Percentiles rank a stretch among this genome's conserved stretches.
These are phyloP conservation scores for Fusarium graminum DNA, from an alignment of 2,329 filamentous ascomycete species.

Conservation along the genomic window DNA sequence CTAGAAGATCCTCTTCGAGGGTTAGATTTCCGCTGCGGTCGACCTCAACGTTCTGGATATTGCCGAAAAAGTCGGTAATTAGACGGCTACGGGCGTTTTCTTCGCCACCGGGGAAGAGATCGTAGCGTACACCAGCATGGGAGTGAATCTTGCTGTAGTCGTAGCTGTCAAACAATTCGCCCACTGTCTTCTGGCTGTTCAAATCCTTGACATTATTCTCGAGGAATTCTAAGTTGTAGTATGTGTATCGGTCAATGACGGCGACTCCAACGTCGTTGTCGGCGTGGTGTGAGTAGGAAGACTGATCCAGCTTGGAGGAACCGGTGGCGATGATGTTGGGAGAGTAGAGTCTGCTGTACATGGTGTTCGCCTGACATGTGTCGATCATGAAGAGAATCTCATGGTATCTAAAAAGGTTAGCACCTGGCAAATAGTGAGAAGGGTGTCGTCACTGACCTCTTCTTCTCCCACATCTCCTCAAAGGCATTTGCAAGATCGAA, in stretches of 20 bases:
- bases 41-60: conserved; percentile 96
- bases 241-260: conserved; percentile 98
- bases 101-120: conserved; percentile 91
- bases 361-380: conserved; percentile 98
- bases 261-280: conserved; percentile 98
- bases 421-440: conserved; percentile 33
- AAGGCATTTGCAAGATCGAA: conserved; percentile 98
- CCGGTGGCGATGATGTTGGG: conserved; percentile 98
- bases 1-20: conserved; percentile 79
- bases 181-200: conserved; percentile 88
- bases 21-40: conserved; percentile 71
- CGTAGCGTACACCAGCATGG: conserved; percentile 90
- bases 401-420: conserved; percentile 74
- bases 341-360: conserved; percentile 98
- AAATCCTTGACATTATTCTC: conserved; percentile 90
- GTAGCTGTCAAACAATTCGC: conserved; percentile 96
- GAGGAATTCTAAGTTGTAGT: conserved; percentile 97
- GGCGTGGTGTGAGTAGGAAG: conserved; percentile 96
- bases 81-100: conserved; percentile 80
- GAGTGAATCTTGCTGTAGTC: conserved; percentile 95
- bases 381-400: conserved; percentile 99
- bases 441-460: conserved; percentile 68
- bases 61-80: conserved; percentile 97
- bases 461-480: conserved; percentile 99
- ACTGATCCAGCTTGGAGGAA: conserved; percentile 95